These are phyloP conservation scores for Trichoderma hamatum DNA, from an alignment of 2,329 filamentous ascomycete species.

Conservation along the genomic window DNA sequence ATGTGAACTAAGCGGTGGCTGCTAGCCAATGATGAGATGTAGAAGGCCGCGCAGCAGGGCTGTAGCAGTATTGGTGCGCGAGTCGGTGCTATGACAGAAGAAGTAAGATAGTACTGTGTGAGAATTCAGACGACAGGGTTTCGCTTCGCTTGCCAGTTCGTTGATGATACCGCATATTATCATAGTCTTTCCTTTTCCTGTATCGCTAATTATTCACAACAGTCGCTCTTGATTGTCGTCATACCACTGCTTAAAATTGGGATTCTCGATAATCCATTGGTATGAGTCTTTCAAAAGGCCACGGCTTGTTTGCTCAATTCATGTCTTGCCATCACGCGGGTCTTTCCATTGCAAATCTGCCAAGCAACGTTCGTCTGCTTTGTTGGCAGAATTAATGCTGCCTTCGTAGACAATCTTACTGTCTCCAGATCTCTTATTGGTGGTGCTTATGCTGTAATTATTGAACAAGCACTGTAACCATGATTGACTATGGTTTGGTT, in stretches of 20 bases:
- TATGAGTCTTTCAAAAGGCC: conserved; percentile 34
- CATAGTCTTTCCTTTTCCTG: conserved; percentile 51
- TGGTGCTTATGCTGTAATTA: background rate
- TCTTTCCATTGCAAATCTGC: background rate
- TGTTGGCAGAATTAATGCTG: background rate
- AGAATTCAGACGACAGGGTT: background rate
- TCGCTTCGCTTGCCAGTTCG: background rate
- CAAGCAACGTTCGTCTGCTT: background rate
- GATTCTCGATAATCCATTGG: conserved; percentile 39
- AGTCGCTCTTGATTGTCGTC: conserved; percentile 30
- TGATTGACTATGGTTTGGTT: too few species aligned
- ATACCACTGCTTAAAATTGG: conserved; percentile 32
- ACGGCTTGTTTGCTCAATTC: conserved; percentile 36
- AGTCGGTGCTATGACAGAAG: conserved; percentile 31
- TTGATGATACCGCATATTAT: conserved; percentile 43
- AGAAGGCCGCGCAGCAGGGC: conserved; percentile 49
- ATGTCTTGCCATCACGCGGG: conserved; percentile 36
- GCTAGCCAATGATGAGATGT: conserved; percentile 42
- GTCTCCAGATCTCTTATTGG: background rate
- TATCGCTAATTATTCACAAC: conserved; percentile 45
- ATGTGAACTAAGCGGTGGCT: conserved; percentile 40
- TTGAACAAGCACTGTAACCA: too few species aligned
- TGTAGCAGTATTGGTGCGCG: conserved; percentile 42
- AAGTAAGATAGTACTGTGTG: conserved; percentile 23
- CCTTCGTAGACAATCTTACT: background rate